Base-by-base conservation (phyloP, 2,329 filamentous ascomycete species). In the Leptosphaerulina australis region DNA sequence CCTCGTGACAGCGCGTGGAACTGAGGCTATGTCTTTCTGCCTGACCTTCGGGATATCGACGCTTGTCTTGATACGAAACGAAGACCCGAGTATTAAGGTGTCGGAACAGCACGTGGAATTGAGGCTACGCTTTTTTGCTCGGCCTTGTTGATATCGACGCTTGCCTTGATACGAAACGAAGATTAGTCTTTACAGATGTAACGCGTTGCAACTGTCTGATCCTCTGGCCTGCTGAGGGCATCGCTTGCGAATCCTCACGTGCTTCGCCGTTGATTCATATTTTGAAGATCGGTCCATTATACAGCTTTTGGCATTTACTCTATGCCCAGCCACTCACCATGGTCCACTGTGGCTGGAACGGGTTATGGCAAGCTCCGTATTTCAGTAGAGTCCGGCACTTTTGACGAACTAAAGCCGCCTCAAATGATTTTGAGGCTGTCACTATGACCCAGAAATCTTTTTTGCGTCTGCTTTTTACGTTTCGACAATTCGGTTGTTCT, bases 211-310 rank as follows among this genome's bases (percentile, higher is more conserved):
- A 22, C 6, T 15, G 6, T 45, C 30, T 31, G 20, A 21, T 33
- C 2, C 14, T 25, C 35, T 44, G 18, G 31, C 25, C 41, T 51
- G 17, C 9, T 20, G 25, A 24, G 10, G 31, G 25, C 11, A 45
- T 41, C 25, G 20, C 33, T 46, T 37, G 31, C 41, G 41, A 51
- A 8, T 11, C 30, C n/a, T 31, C 36, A 41, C 36, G 37, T 41
- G 25, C 15, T 6, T 26, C 15, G 12, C 31, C 17, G 14, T 14
- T 24, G 12, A 34, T 14, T 15, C 15, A 30, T 7, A 5, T 9
- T 15, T 3, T 30, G 2, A 14, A 17, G 9, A 4, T 37, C 14
- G 33, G 9, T 15, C 24, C 5, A n/a, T 17, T 8, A 7, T 6
- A 26, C 10, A 10, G 9, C 10, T 14, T 24, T 5, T 4, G 18